Conservation (phyloP, 2,329 filamentous ascomycete species). For the Claviceps arundinis region DNA sequence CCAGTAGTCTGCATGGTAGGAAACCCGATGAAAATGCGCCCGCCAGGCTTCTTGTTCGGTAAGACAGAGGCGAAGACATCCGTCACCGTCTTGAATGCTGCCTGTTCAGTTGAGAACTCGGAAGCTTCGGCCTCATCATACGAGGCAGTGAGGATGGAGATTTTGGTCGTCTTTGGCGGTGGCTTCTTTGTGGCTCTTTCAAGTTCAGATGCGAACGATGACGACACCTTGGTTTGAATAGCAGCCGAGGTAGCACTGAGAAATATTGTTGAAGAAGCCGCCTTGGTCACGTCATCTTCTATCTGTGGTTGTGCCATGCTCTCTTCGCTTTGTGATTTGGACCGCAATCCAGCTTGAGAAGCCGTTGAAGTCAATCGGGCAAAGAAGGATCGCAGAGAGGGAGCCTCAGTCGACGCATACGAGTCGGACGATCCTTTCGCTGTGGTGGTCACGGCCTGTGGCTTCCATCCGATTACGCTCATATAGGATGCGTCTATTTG, state of each 20-base stretch:
- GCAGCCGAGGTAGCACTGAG: constrained; percentile 75
- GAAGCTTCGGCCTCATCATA: constrained; percentile 69
- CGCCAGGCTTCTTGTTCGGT: constrained; percentile 67
- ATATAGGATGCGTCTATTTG: constrained; percentile 89
- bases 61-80: constrained; percentile 87
- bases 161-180: constrained; percentile 72
- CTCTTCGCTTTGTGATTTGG: constrained; percentile 49
- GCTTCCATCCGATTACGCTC: constrained; percentile 76
- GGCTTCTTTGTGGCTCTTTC: constrained; percentile 96
- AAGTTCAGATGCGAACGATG: constrained; percentile 67
- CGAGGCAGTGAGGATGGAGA: constrained; percentile 82
- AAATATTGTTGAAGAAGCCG: constrained; percentile 70
- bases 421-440: constrained; percentile 30
- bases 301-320: constrained; percentile 48
- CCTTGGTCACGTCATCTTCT: constrained; percentile 56
- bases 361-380: constrained; percentile 53
- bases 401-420: constrained; percentile 35
- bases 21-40: constrained; percentile 93
- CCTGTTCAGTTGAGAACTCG: constrained; percentile 31
- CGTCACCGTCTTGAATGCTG: constrained; percentile 39
- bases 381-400: constrained; percentile 67
- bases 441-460: constrained; percentile 27
- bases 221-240: constrained; percentile 61
- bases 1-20: constrained; percentile 96
- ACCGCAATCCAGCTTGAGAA: constrained; percentile 34